These are phyloP conservation scores for Aspergillus alliaceus DNA, from an alignment of 2,329 filamentous ascomycete species.

Conservation along the genomic window DNA sequence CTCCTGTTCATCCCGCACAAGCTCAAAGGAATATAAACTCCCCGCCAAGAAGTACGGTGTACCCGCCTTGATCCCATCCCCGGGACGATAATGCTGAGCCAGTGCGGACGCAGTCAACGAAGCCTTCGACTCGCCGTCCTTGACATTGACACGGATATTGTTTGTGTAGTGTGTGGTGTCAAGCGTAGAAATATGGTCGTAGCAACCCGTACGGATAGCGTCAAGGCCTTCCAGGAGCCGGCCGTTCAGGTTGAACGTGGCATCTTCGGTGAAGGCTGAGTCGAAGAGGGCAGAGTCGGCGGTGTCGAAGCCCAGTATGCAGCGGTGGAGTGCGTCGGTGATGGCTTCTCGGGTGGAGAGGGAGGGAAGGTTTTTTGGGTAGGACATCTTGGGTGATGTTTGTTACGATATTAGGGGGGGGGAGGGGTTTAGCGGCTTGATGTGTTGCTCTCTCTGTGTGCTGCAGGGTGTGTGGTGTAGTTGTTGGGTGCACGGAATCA, in stretches of 20 bases:
- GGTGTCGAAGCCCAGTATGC: conserved; percentile 27
- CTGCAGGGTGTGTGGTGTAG: background rate
- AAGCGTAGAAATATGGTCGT: conserved; percentile 22
- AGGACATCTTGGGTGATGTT: background rate
- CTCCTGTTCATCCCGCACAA: conserved; percentile 28
- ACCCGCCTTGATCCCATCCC: conserved; percentile 25
- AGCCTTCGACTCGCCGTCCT: conserved; percentile 12
- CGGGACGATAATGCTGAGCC: conserved; percentile 21
- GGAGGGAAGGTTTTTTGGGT: conserved; percentile 1
- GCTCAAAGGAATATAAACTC: conserved; percentile 28
- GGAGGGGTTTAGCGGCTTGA: background rate
- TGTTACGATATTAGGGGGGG: too few species aligned
- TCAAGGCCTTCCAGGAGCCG: conserved; percentile 18
- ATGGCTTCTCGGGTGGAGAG: conserved; percentile 32
- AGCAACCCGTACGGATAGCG: conserved; percentile 20
- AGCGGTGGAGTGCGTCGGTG: conserved; percentile 33
- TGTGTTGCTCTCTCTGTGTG: background rate
- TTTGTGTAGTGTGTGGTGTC: conserved; percentile 29
- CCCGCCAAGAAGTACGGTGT: conserved; percentile 25
- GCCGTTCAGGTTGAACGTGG: conserved; percentile 19
- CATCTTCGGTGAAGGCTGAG: conserved; percentile 27
- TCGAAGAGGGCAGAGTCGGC: conserved; percentile 28
- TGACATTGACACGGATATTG: conserved; percentile 22
- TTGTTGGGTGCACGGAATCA: too few species aligned
- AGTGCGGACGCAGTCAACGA: conserved; percentile 17